These are phyloP conservation scores for Meredithiella fracta DNA, from an alignment of 2,329 filamentous ascomycete genomes.

Conservation along the genomic window DNA sequence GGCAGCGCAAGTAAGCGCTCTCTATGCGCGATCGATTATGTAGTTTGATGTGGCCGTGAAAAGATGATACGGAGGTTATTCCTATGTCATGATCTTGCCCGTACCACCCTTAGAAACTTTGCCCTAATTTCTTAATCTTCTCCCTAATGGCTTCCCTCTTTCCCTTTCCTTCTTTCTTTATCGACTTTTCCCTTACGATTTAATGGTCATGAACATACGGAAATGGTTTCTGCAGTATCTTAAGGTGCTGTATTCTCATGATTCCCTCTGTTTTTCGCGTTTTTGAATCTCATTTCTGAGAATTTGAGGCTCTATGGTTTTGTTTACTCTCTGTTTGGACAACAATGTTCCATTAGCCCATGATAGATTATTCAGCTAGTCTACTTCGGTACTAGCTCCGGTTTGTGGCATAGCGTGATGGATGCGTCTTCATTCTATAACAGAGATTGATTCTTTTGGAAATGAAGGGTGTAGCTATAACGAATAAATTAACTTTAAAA, in stretches of 20 bases:
- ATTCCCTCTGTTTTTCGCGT: background rate
- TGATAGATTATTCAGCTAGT: background rate
- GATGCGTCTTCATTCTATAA: background rate
- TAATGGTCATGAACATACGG: background rate
- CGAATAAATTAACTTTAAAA: background rate
- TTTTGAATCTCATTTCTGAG: background rate
- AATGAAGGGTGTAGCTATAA: background rate
- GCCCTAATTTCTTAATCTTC: background rate
- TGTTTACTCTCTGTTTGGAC: background rate
- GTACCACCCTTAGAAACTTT: too few species aligned
- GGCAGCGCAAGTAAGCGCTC: slow-evolving; percentile 9
- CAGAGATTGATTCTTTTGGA: too few species aligned
- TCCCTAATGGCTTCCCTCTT: background rate
- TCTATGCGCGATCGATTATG: background rate
- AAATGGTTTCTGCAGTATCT: background rate
- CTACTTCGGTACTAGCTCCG: background rate
- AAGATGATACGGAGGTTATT: too few species aligned
- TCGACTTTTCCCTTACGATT: background rate
- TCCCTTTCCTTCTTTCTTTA: background rate
- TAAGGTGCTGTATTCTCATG: background rate
- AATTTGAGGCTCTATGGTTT: background rate
- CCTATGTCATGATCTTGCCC: too few species aligned
- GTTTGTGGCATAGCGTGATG: background rate
- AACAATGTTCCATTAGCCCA: background rate
- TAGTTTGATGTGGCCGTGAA: background rate